Conservation (phyloP, 2,329 filamentous ascomycete species). For the Arthrobotrys entomopaga region DNA sequence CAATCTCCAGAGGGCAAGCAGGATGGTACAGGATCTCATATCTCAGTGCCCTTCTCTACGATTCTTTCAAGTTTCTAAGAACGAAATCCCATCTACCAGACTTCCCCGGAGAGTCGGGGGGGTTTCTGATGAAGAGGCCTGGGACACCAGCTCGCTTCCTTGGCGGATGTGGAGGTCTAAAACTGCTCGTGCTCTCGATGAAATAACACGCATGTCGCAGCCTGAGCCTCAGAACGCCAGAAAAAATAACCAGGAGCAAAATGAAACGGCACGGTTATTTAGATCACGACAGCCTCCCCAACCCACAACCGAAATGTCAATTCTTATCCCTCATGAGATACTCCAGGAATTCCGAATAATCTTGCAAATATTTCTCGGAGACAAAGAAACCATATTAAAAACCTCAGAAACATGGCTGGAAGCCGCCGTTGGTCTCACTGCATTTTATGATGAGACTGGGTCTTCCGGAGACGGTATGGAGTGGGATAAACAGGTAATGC, state of each 20-base stretch:
- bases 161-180: constrained; percentile 55
- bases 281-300: constrained; percentile 16
- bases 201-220: constrained; percentile 48
- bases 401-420: constrained; percentile 43
- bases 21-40: constrained; percentile 35
- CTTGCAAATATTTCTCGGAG: constrained; percentile 47
- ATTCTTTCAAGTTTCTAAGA: constrained; percentile 39
- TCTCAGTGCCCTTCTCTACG: constrained; percentile 37
- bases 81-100: constrained; percentile 2
- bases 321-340: constrained; percentile 45
- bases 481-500: constrained; percentile 34
- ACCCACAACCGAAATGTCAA: constrained; percentile 12
- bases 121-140: constrained; percentile 28
- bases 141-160: constrained; percentile 48
- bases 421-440: constrained; percentile 38
- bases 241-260: constrained; percentile 12
- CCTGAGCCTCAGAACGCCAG: constrained; percentile 21
- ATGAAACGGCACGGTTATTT: constrained; percentile 27
- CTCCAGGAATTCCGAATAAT: constrained; percentile 37
- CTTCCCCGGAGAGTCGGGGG: constrained; percentile 4
- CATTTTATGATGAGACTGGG: constrained; percentile 49
- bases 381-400: constrained; percentile 49
- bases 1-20: constrained; percentile 37
- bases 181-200: constrained; percentile 41
- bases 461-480: constrained; percentile 53